Evolutionary conservation across 2,329 filamentous ascomycete species (phyloP), one percentile per base, ranked within the genome.

Genomic region (Fusarium sublunatum): DNA sequence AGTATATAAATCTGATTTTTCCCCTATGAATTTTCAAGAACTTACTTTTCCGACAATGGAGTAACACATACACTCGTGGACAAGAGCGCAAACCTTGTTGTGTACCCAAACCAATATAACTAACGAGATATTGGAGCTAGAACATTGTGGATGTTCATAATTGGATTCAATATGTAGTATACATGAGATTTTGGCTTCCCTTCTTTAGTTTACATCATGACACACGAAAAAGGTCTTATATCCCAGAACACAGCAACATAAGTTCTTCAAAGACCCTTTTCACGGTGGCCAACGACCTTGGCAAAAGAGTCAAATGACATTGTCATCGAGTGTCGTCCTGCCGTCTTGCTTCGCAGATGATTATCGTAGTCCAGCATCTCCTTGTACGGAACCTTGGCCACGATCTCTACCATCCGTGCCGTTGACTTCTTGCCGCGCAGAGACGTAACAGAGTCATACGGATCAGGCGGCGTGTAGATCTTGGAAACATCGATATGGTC

Each of bases 351-450:
- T 48, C 95, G 83, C 64, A 99, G 78, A 73, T 96, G 91, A 74
- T 92, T 92, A 68, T 98, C 82, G 76, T 98, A 99, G 38, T 94
- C 91, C 32, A 98, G 89, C 92, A 98, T 97, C 77, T 98, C 94
- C 78, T 95, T 96, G 70, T 98, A 82, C 29, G 95, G 95, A 26
- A 98, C 94, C 70, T 91, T 88, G 22, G 93, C 95, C 10, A 90
- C 88, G 67, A 99, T 92, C 45, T 89, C 84, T 55, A 83, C 80
- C 78, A 79, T 82, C 41, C 81, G 78, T 52, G 78, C 76, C 31
- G 76, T 78, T 34, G 77, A 81, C 68, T 80, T 82, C 72, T 82
- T 83, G 36, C 81, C 80, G 39, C 78, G 81, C 69, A 79, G 80
- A 73, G 80, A 94, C 25, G 83, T 83, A 43, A 85, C 77, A 39